These are phyloP conservation scores for Comarum palustre DNA, from an alignment of 306 rosid species.

Conservation along the genomic window DNA sequence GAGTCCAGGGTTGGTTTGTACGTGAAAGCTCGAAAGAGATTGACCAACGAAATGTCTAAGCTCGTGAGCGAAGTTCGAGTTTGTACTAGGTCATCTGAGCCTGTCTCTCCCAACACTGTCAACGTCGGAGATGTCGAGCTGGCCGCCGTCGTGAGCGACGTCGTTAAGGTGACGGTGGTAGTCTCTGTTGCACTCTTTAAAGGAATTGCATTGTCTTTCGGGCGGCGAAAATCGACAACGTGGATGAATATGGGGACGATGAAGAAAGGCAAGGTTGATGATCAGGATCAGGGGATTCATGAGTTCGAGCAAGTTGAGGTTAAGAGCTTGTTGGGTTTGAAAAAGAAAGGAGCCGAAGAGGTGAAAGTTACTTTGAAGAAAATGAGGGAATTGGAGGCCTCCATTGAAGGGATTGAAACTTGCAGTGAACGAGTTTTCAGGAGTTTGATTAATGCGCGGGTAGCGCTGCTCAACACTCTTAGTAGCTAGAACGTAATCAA, in stretches of 20 bases:
- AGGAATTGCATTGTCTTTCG: conserved; percentile 47
- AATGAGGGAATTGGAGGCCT: conserved; percentile 56
- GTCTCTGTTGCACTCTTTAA: conserved; percentile 59
- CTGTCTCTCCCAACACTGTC: background rate
- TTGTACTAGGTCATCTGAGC: background rate
- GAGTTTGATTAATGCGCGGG: conserved; percentile 64
- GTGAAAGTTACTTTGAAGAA: conserved; percentile 49
- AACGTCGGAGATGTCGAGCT: conserved; percentile 45
- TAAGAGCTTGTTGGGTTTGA: conserved; percentile 36
- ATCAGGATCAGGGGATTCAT: conserved; percentile 31
- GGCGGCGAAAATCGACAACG: conserved; percentile 26
- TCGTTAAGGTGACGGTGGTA: conserved; percentile 40
- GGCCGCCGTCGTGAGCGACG: conserved; percentile 46
- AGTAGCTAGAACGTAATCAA: conserved; percentile 19
- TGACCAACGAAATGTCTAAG: conserved; percentile 46
- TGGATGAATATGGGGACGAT: conserved; percentile 26
- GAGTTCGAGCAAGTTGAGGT: conserved; percentile 36
- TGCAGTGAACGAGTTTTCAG: conserved; percentile 54
- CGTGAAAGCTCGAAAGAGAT: conserved; percentile 42
- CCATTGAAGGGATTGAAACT: conserved; percentile 44
- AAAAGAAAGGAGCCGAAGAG: conserved; percentile 56
- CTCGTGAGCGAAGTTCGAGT: conserved; percentile 43
- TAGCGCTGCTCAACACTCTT: conserved; percentile 60
- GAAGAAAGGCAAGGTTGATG: conserved; percentile 18
- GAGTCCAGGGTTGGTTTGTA: conserved; percentile 38